Evolutionary conservation across 177 flowering plant species (phyloP), one percentile per base, ranked within the genome.

Genomic region (Tripterygium wilfordii): DNA sequence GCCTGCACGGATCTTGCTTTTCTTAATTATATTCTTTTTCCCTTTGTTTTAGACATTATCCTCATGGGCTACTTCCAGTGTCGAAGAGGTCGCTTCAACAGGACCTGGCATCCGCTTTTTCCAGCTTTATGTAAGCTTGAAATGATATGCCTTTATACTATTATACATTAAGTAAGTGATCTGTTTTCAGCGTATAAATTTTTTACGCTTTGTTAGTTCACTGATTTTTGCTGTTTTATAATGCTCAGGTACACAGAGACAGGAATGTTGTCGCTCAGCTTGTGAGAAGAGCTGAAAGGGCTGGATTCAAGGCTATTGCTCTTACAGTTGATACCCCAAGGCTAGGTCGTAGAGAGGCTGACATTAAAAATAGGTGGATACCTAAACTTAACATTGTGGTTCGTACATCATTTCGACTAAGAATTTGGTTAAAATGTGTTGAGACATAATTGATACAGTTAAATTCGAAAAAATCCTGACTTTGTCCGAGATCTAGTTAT

Each of bases 261-360:
- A 79, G 98, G 53, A 74, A 81, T 62, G 81, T 88, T 25, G 95
- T 81, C 53, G 65, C 57, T 13, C 95, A 88, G 60, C 92, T 90
- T 51, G 95, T 91, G 35, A 73, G 84, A 63, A 79, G 98, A 68
- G 98, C 98, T 32, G 96, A 90, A 70, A 78, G 77, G 66, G 96
- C 96, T 56, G 96, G 96, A 16, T 90, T 83, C 62, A 88, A 85
- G 68, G 98, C 98, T 8, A 88, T 90, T 67, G 98, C 83, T 40
- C 89, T 90, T 36, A 88, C 98, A 21, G 98, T 90, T 25, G 98
- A 90, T 60, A 85, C 98, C 32, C 97, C 97, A 45, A 71, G 76
- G 48, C 81, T 88, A 14, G 97, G 97, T 2, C 82, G 96, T 47
- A 77, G 96, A 60, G 97, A 88, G 66, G 75, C 95, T 60, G 96